Evolutionary conservation across 1,284 basidiomycete genomes (phyloP), one percentile per base, ranked within the genome.

Genomic region (Puccinia coronata): DNA sequence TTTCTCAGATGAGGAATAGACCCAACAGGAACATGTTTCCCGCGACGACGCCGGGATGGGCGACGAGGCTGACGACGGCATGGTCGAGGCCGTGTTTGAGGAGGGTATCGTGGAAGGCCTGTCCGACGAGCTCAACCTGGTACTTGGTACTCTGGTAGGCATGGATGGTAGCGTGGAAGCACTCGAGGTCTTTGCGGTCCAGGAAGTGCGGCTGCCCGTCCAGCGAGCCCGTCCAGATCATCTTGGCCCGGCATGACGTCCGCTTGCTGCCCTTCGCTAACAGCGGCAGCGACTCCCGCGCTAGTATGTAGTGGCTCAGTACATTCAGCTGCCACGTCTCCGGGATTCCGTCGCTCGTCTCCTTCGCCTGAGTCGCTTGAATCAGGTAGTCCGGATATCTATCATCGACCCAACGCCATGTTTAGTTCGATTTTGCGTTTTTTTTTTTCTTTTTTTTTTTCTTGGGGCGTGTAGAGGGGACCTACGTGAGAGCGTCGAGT

Each of bases 81-180:
- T 28, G 25, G 55, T 73, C 39, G 18, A 70, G 57, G 16, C 70
- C 70, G 31, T 39, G 57, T 23, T 59, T 47, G 12, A 25, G 2
- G 25, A 86, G 82, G 39, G 83, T 83, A 55, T 86, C 84, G 61
- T 86, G 84, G 67, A 86, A 82, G 6, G 83, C 85, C 28, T 85
- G 82, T 0, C 85, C 85, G 9, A 85, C 83, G 14, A 86, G 83
- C 78, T 86, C 86, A 79, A 85, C 85, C 75, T 86, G 86, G 67
- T 86, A 86, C 82, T 86, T 86, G 65, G 84, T 84, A 53, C 84
- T 84, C 70, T 86, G 85, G 83, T 86, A 86, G 12, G 85, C 84
- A 49, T 84, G 76, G 25, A 83, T 83, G 53, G 84, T 81, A 8
- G 82, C 76, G 47, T 71, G 59, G 9, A 85, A 41, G 77, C 86